Percentiles rank a stretch among this genome's conserved stretches.
These are phyloP conservation scores for Acacia concinna DNA, from an alignment of 331 rosid species.

Conservation along the genomic window DNA sequence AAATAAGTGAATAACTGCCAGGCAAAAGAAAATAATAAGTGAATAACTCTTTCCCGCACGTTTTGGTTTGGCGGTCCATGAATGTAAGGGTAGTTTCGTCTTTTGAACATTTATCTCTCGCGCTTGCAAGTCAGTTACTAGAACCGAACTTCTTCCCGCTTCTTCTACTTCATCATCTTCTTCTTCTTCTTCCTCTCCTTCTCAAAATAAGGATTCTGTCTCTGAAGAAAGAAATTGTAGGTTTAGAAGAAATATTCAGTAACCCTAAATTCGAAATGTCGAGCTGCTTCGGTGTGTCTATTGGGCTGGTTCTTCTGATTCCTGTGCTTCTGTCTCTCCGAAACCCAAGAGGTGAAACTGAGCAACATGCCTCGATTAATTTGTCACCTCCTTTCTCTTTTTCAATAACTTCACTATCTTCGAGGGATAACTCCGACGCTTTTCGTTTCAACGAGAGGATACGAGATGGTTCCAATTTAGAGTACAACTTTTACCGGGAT, in stretches of 20 bases:
- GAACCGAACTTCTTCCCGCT: conserved; percentile 27
- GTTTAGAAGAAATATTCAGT: not conserved
- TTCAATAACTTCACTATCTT: not conserved
- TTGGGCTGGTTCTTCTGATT: conserved; percentile 42
- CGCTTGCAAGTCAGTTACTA: not conserved
- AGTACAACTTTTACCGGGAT: conserved; percentile 55
- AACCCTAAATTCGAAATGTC: conserved; percentile 23
- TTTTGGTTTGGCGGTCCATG: not conserved
- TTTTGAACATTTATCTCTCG: not conserved
- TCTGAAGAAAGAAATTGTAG: not conserved
- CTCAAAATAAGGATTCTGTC: not conserved
- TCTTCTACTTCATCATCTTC: not conserved
- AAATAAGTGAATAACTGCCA: too few relatives aligned
- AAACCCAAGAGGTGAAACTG: conserved; percentile 48
- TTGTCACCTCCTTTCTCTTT: conserved; percentile 17
- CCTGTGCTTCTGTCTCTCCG: conserved; percentile 52
- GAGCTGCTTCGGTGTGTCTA: conserved; percentile 37
- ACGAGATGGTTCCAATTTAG: conserved; percentile 44
- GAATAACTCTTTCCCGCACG: not conserved
- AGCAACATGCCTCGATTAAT: not conserved
- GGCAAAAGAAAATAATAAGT: too few relatives aligned
- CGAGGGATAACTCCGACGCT: not conserved
- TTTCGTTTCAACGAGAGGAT: conserved; percentile 28
- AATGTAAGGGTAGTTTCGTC: conserved; percentile 8
- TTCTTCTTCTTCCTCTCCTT: not conserved